Evolutionary conservation across 2,329 filamentous ascomycete species (phyloP).

Genomic region (Trichoderma polysporum): DNA sequence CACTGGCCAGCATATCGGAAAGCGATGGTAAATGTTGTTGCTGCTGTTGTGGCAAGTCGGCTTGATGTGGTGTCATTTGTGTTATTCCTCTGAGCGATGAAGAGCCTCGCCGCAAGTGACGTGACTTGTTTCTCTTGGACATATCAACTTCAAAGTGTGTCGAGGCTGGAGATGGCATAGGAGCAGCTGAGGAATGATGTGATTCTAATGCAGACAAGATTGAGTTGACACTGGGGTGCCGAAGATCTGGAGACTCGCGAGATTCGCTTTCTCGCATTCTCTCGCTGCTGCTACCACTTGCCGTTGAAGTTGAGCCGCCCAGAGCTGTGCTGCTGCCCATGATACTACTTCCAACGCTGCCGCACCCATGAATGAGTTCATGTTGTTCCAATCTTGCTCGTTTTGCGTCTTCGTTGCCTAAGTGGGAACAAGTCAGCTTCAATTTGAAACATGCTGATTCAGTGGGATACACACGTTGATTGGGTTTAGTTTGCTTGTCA

Average conservation of each 20-base stretch:
- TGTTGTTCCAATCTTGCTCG: conserved; percentile 46
- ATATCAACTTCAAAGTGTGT: conserved; percentile 38
- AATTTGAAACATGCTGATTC: background rate
- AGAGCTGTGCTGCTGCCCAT: conserved; percentile 43
- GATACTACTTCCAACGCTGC: conserved; percentile 2
- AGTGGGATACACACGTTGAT: conserved; percentile 48
- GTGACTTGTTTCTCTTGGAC: conserved; percentile 29
- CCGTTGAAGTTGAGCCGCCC: conserved; percentile 35
- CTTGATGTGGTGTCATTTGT: conserved; percentile 14
- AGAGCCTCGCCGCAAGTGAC: conserved; percentile 29
- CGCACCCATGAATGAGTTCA: conserved; percentile 39
- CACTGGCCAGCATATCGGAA: conserved; percentile 48
- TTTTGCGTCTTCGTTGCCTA: conserved; percentile 46
- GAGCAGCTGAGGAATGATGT: conserved; percentile 42
- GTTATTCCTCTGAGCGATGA: conserved; percentile 31
- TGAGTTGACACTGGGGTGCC: conserved; percentile 50
- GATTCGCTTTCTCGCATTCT: conserved; percentile 50
- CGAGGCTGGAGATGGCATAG: conserved; percentile 44
- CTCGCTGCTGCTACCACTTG: conserved; percentile 50
- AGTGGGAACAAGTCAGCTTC: conserved; percentile 18
- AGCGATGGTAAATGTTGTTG: conserved; percentile 46
- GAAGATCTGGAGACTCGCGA: conserved; percentile 47
- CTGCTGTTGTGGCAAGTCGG: conserved; percentile 34
- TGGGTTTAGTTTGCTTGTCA: conserved; percentile 62
- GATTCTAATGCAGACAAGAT: conserved; percentile 47